Evolutionary conservation across 2,329 filamentous ascomycete species (phyloP).

Genomic region (Xylariomycetidae sp.): DNA sequence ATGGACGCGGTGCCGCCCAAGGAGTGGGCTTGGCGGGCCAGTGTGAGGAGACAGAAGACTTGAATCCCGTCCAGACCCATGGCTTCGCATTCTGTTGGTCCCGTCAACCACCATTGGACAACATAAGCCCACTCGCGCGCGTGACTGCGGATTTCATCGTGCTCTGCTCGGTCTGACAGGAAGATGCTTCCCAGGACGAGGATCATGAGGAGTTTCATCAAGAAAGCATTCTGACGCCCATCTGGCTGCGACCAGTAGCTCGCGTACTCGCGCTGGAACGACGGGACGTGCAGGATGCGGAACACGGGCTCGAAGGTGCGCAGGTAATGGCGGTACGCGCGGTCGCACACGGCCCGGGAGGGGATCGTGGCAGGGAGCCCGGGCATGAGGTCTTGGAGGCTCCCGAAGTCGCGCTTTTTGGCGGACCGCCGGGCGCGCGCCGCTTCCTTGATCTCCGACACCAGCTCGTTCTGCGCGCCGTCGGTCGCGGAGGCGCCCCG

Average conservation of each 20-base stretch:
- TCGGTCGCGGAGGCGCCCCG: constrained; percentile 9
- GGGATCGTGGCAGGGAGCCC: constrained; percentile 12
- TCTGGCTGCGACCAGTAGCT: constrained; percentile 9
- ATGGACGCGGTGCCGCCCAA: constrained; percentile 21
- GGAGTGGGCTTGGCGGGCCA: constrained; percentile 18
- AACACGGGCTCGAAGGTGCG: constrained; percentile 19
- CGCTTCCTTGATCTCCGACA: constrained; percentile 8
- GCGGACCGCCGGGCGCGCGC: constrained; percentile 7
- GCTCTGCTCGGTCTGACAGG: constrained; percentile 9
- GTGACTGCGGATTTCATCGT: constrained; percentile 13
- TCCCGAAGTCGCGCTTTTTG: constrained; percentile 8
- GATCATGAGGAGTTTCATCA: constrained; percentile 20
- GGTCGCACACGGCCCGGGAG: constrained; percentile 11
- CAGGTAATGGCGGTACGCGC: constrained; percentile 15
- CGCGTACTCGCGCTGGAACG: constrained; percentile 16
- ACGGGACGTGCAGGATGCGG: constrained; percentile 19
- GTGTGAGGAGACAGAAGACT: constrained; percentile 18
- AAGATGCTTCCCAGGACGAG: constrained; percentile 19
- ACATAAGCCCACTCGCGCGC: constrained; percentile 23
- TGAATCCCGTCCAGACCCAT: constrained; percentile 21
- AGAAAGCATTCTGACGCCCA: constrained; percentile 2
- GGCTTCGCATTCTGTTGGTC: constrained; percentile 17
- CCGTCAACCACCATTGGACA: constrained; percentile 23
- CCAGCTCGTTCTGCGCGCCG: constrained; percentile 5
- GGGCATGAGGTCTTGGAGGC: constrained; percentile 11